Conservation (phyloP, 257 asterid genomes). For the Penstemon eatonii region DNA sequence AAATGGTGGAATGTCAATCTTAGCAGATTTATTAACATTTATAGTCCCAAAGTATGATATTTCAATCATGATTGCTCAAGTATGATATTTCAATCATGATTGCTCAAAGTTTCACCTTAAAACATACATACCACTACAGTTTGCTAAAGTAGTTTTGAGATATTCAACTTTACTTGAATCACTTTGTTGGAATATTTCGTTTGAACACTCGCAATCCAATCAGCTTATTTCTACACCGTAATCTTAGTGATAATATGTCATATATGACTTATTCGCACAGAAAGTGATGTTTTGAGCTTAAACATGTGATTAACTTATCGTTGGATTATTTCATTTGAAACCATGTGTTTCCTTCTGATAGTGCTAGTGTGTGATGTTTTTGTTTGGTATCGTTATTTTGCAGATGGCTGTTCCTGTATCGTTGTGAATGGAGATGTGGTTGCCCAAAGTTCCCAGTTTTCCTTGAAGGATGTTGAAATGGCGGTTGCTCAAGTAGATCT, state of each 20-base stretch:
- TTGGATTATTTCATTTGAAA: background rate
- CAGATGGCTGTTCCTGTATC: slow-evolving; percentile 97
- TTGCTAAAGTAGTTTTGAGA: background rate
- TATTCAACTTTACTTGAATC: background rate
- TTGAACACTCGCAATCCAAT: slow-evolving; percentile 13
- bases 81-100: background rate
- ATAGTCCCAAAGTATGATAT: background rate
- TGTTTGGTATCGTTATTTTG: slow-evolving; percentile 11
- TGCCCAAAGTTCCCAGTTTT: slow-evolving; percentile 93
- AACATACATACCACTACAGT: background rate
- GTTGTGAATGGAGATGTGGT: slow-evolving; percentile 93
- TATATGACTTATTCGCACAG: slow-evolving; percentile 1
- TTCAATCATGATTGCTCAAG: slow-evolving; percentile 6
- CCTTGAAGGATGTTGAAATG: slow-evolving; percentile 90
- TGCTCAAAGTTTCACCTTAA: slow-evolving; percentile 21
- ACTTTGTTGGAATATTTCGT: slow-evolving; percentile 16
- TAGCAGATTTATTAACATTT: background rate
- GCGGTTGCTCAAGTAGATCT: slow-evolving; percentile 91
- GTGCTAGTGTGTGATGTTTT: no score
- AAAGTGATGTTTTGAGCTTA: slow-evolving; percentile 1
- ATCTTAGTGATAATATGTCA: background rate
- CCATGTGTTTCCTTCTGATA: no score
- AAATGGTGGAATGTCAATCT: background rate
- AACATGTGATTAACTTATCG: slow-evolving; percentile 13
- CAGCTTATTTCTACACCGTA: slow-evolving; percentile 6